Conservation (phyloP, 805 yeast species). For the Candida piceae region DNA sequence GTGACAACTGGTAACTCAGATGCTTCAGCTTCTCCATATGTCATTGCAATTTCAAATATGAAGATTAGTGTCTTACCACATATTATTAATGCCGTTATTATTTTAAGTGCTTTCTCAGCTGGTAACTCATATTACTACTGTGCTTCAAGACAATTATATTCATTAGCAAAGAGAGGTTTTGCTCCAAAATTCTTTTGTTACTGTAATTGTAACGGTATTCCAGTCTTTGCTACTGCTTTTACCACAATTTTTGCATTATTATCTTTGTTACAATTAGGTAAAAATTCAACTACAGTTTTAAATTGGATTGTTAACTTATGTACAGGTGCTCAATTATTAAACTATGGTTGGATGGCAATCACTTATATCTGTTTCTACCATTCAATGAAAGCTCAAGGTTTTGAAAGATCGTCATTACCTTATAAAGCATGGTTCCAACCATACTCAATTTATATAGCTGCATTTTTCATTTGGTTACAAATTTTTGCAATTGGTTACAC, state of each 20-base stretch:
- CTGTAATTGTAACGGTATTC: conserved; percentile 66
- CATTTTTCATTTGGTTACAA: conserved; percentile 29
- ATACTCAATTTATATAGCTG: conserved; percentile 16
- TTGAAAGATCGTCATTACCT: conserved; percentile 34
- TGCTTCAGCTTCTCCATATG: conserved; percentile 72
- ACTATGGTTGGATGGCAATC: conserved; percentile 39
- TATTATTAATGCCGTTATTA: conserved; percentile 66
- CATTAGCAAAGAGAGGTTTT: conserved; percentile 59
- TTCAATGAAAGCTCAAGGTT: conserved; percentile 35
- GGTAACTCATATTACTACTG: conserved; percentile 76
- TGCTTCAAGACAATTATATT: conserved; percentile 55
- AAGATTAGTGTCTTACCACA: conserved; percentile 61
- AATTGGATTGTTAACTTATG: conserved; percentile 40
- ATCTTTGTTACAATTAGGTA: conserved; percentile 51
- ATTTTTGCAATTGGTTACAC: conserved; percentile 35
- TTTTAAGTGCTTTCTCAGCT: conserved; percentile 69
- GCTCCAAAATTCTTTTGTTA: conserved; percentile 63
- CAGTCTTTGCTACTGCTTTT: conserved; percentile 48
- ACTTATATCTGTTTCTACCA: conserved; percentile 37
- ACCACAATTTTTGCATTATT: conserved; percentile 53
- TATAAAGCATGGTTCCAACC: conserved; percentile 38
- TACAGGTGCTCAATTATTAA: conserved; percentile 41
- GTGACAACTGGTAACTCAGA: conserved; percentile 56
- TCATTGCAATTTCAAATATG: conserved; percentile 64
- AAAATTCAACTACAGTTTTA: conserved; percentile 28